Conservation (phyloP, 225 moss, liverwort and hornwort genomes). For the Ulota crispa region DNA sequence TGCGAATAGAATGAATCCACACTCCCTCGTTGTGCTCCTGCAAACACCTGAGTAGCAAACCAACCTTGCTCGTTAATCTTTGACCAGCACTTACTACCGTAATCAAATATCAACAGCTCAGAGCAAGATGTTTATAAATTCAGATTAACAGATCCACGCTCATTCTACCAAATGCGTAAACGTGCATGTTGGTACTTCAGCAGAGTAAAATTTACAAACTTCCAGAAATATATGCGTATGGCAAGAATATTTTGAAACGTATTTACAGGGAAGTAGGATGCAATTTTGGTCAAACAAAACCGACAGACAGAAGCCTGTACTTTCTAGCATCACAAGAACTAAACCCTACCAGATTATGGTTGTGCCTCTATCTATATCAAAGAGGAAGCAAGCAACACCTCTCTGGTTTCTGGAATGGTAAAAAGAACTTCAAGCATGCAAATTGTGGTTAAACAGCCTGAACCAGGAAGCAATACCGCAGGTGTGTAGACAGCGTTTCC, state of each 20-base stretch:
- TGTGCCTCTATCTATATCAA: not conserved
- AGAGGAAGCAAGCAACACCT: conserved; percentile 1
- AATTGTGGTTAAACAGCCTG: not conserved
- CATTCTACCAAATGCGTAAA: not conserved
- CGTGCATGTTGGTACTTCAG: not conserved
- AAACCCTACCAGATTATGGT: not conserved
- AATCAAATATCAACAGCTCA: not conserved
- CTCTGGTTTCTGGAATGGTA: not conserved
- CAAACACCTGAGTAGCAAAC: conserved; percentile 67
- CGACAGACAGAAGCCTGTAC: not conserved
- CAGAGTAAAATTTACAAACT: not conserved
- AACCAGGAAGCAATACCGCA: conserved; percentile 52
- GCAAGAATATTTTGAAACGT: not conserved
- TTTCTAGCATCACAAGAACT: not conserved
- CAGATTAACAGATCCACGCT: not conserved
- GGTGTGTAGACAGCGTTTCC: conserved; percentile 94
- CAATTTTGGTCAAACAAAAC: not conserved
- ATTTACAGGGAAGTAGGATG: not conserved
- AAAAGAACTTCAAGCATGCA: not conserved
- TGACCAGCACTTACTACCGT: not conserved
- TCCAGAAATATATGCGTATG: not conserved
- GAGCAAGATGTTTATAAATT: not conserved
- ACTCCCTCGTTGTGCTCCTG: conserved; percentile 89
- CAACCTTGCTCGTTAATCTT: conserved; percentile 14
- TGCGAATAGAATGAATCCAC: conserved; percentile 93